Conservation (phyloP, 345 rosid genomes). For the Salix viminalis region DNA sequence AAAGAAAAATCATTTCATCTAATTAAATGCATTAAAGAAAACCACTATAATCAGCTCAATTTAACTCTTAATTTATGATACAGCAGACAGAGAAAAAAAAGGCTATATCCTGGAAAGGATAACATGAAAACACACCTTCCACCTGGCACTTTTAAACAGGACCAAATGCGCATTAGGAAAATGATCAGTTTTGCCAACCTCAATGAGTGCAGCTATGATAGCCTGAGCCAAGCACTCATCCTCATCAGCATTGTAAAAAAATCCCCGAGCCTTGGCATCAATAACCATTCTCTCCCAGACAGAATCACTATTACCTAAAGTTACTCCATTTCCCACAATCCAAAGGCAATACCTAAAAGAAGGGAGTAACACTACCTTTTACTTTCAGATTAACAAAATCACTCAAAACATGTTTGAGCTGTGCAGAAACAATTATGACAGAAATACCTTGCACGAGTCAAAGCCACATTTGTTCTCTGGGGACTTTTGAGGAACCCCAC, state of each 20-base stretch:
- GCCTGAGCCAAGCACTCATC: constrained; percentile 26
- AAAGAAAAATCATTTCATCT: too few relatives aligned
- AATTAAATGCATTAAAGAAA: too few relatives aligned
- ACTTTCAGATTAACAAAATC: too few relatives aligned
- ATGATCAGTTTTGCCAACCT: not conserved
- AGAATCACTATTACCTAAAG: constrained; percentile 28
- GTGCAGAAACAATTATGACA: not conserved
- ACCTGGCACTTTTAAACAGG: constrained; percentile 1
- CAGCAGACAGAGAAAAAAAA: not conserved
- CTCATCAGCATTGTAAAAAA: constrained; percentile 36
- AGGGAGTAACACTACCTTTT: not conserved
- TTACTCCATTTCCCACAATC: constrained; percentile 45
- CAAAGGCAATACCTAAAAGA: constrained; percentile 36
- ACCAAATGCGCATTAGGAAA: not conserved
- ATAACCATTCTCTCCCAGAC: constrained; percentile 35
- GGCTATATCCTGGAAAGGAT: too few relatives aligned
- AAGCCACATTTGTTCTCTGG: constrained; percentile 15
- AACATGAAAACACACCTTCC: not conserved
- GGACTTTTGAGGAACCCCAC: constrained; percentile 33
- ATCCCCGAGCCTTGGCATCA: constrained; percentile 33
- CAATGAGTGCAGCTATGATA: not conserved
- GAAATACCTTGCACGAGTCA: constrained; percentile 37
- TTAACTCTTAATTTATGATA: too few relatives aligned
- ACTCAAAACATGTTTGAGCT: too few relatives aligned
- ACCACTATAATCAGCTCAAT: too few relatives aligned